A percentile compares a stretch with the other conserved stretches of the same genome.
These are phyloP conservation scores for Durotheca rogersii DNA, from an alignment of 495 filamentous ascomycete genomes.

Conservation along the genomic window DNA sequence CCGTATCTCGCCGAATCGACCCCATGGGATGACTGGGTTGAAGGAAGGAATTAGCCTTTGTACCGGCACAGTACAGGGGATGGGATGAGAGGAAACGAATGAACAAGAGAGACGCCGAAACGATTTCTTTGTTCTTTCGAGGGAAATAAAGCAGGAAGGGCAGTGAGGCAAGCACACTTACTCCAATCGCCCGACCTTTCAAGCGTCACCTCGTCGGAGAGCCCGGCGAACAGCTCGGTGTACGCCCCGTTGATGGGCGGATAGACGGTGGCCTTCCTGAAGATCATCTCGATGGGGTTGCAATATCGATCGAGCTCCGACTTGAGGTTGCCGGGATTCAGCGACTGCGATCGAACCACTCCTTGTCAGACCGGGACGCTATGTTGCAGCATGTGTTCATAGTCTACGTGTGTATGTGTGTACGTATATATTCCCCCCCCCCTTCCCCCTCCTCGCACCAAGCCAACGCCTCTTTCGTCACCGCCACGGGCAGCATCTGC, in stretches of 20 bases:
- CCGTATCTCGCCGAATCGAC: constrained; percentile 35
- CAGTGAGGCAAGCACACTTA: constrained; percentile 13
- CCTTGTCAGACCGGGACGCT: constrained; percentile 2
- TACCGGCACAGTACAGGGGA: too few species aligned
- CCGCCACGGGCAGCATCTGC: too few species aligned
- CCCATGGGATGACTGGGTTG: constrained; percentile 43
- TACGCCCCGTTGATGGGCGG: constrained; percentile 45
- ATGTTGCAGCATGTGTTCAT: too few species aligned
- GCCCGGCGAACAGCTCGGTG: constrained; percentile 47
- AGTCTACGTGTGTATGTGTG: too few species aligned
- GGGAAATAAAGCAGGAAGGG: not conserved
- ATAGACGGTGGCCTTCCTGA: constrained; percentile 20
- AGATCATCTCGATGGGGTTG: constrained; percentile 8
- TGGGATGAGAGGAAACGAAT: too few species aligned
- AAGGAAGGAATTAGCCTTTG: constrained; percentile 9
- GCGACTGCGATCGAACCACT: constrained; percentile 3
- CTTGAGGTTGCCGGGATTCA: constrained; percentile 49
- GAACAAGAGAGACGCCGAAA: too few species aligned
- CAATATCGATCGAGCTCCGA: constrained; percentile 45
- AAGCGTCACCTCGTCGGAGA: constrained; percentile 42
- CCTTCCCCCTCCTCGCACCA: too few species aligned
- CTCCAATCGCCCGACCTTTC: constrained; percentile 30
- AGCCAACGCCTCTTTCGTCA: too few species aligned
- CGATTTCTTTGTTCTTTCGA: too few species aligned
- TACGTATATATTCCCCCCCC: too few species aligned